These are phyloP conservation scores for Colletotrichum paranaense DNA, from an alignment of 2,329 filamentous ascomycete species.

Conservation along the genomic window DNA sequence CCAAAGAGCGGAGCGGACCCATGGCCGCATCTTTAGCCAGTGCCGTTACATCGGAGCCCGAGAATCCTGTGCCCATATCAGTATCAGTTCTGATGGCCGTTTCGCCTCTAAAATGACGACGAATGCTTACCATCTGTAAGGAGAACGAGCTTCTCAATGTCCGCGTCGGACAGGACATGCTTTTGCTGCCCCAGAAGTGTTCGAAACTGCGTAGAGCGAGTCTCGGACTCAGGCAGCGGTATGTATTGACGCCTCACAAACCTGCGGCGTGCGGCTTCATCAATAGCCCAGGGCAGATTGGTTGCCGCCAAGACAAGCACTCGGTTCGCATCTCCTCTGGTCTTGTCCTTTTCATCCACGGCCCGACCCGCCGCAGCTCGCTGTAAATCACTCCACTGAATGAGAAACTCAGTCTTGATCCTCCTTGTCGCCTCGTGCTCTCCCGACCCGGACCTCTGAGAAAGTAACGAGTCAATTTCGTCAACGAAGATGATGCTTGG, in stretches of 20 bases:
- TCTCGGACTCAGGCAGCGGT: slow-evolving; percentile 86
- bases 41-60: slow-evolving; percentile 95
- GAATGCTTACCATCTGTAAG: slow-evolving; percentile 80
- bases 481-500: slow-evolving; percentile 99
- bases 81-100: slow-evolving; percentile 10
- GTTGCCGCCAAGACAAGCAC: slow-evolving; percentile 95
- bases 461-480: slow-evolving; percentile 95
- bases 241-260: slow-evolving; percentile 98
- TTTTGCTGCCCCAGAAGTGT: slow-evolving; percentile 89
- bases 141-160: slow-evolving; percentile 79
- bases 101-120: neutral
- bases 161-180: slow-evolving; percentile 77
- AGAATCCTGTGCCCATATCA: slow-evolving; percentile 76
- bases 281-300: slow-evolving; percentile 97
- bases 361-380: slow-evolving; percentile 90
- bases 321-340: slow-evolving; percentile 83
- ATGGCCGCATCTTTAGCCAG: slow-evolving; percentile 98
- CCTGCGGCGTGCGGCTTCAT: slow-evolving; percentile 89
- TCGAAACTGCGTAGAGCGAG: slow-evolving; percentile 81
- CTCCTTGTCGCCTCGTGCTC: slow-evolving; percentile 94
- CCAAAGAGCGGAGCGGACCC: slow-evolving; percentile 90
- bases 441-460: slow-evolving; percentile 81
- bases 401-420: slow-evolving; percentile 97
- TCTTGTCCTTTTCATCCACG: slow-evolving; percentile 71
- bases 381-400: slow-evolving; percentile 96